Evolutionary conservation across 768 basidiomycete genomes (phyloP).

Genomic region (Amanita pallidorosea): DNA sequence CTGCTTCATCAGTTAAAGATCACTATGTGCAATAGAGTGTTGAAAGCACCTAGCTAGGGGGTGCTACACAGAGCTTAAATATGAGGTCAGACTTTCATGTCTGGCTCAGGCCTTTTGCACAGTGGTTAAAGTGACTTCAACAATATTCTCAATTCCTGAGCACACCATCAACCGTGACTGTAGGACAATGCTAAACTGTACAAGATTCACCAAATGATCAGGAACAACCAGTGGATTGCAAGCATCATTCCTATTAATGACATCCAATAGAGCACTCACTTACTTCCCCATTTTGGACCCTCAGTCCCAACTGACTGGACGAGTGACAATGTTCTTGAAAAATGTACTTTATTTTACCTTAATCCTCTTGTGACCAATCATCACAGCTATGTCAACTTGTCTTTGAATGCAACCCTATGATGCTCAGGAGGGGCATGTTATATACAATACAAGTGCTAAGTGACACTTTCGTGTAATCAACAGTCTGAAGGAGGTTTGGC

Average conservation of each 20-base stretch:
- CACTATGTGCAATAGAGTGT: no score
- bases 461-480: no score
- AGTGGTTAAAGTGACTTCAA: no score
- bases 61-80: no score
- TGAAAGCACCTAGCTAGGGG: no score
- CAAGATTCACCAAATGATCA: background rate
- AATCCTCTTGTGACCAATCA: no score
- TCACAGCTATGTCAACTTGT: slow-evolving; percentile 4
- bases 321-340: slow-evolving; percentile 12
- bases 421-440: background rate
- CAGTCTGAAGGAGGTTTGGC: no score
- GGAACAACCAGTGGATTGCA: background rate
- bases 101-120: no score
- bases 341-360: slow-evolving; percentile 12
- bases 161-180: no score
- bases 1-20: no score
- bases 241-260: slow-evolving; percentile 8
- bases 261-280: slow-evolving; percentile 12
- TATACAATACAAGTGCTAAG: no score
- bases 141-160: background rate
- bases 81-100: no score
- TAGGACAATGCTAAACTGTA: background rate
- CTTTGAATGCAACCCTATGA: background rate
- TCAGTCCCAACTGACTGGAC: slow-evolving; percentile 14
- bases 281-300: slow-evolving; percentile 13